Evolutionary conservation across 2,329 filamentous ascomycete genomes (phyloP).

Genomic region (Aschersonia sp.): DNA sequence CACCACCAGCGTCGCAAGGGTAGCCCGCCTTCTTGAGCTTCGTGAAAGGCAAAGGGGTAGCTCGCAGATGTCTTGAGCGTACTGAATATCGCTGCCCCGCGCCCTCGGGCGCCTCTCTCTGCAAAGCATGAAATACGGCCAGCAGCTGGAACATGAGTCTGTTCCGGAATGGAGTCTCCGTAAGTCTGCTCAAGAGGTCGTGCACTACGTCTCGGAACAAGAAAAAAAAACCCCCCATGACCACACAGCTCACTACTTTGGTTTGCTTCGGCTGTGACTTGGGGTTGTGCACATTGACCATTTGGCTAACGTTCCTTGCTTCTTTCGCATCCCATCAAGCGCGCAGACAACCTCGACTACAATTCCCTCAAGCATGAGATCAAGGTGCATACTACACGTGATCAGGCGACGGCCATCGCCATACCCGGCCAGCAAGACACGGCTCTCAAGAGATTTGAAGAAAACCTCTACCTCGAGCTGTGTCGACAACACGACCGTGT

Average conservation of each 20-base stretch:
- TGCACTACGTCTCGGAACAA: not conserved
- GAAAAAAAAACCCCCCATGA: too few species aligned
- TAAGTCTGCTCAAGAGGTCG: conserved; percentile 22
- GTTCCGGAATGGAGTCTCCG: conserved; percentile 72
- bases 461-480: conserved; percentile 58
- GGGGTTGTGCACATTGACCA: too few species aligned
- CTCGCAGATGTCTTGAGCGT: too few species aligned
- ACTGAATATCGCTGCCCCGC: not conserved
- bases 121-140: conserved; percentile 24
- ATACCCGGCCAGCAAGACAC: conserved; percentile 59
- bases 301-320: not conserved
- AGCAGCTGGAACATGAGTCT: conserved; percentile 56
- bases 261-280: not conserved
- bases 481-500: conserved; percentile 62
- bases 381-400: conserved; percentile 62
- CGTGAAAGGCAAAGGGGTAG: too few species aligned
- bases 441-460: conserved; percentile 49
- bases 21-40: too few species aligned
- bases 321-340: conserved; percentile 46
- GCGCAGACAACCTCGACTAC: conserved; percentile 83
- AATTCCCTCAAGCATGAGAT: conserved; percentile 76
- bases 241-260: too few species aligned
- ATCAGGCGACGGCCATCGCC: conserved; percentile 53
- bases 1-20: too few species aligned
- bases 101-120: not conserved